Evolutionary conservation across 2,329 filamentous ascomycete species (phyloP).

Genomic region (Diplocarpon mali): DNA sequence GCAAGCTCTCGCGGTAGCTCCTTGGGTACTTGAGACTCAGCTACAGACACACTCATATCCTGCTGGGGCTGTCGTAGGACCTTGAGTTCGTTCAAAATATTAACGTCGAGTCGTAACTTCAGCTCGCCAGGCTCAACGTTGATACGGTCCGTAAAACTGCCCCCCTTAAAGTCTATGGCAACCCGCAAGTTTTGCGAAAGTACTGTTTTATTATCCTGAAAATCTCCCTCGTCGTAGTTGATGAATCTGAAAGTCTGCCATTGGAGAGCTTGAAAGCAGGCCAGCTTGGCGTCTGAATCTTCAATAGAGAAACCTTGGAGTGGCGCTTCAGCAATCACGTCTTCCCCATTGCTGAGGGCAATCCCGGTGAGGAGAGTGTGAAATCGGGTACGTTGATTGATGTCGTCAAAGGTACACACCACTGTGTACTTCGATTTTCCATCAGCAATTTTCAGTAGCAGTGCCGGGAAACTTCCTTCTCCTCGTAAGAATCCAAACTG

Average conservation of each 20-base stretch:
- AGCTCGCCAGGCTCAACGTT: constrained; percentile 71
- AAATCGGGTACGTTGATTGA: constrained; percentile 58
- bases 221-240: constrained; percentile 51
- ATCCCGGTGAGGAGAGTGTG: constrained; percentile 66
- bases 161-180: constrained; percentile 63
- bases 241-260: constrained; percentile 64
- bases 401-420: constrained; percentile 65
- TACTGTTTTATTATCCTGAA: constrained; percentile 54
- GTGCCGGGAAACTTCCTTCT: constrained; percentile 54
- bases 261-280: constrained; percentile 29
- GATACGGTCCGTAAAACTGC: constrained; percentile 71
- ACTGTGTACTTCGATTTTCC: constrained; percentile 43
- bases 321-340: constrained; percentile 57
- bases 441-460: constrained; percentile 52
- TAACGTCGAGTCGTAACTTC: constrained; percentile 52
- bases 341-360: constrained; percentile 55
- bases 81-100: constrained; percentile 48
- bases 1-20: constrained; percentile 52
- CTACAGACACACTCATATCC: constrained; percentile 67
- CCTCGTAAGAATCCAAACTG: constrained; percentile 68
- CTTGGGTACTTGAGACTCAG: constrained; percentile 51
- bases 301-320: constrained; percentile 54
- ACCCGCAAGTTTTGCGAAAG: constrained; percentile 67
- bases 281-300: constrained; percentile 33
- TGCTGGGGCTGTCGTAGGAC: constrained; percentile 62